Percentiles rank a stretch among this genome's conserved stretches.
These are phyloP conservation scores for Diplocarpon rosae DNA, from an alignment of 2,329 filamentous ascomycete genomes.

Conservation along the genomic window DNA sequence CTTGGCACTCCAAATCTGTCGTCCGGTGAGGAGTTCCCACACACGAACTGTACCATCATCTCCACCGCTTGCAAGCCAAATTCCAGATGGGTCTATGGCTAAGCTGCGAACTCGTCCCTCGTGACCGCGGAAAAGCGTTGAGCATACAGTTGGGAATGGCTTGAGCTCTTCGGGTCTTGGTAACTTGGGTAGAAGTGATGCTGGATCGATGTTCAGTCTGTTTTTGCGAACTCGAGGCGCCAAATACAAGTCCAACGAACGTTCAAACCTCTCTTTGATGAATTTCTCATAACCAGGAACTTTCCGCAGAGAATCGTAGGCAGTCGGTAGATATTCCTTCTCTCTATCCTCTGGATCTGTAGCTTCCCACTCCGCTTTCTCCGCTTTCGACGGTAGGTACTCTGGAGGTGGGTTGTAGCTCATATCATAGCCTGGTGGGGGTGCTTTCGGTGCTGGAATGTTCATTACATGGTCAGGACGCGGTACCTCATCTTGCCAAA, in stretches of 20 bases:
- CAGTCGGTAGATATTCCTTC: slow-evolving; percentile 74
- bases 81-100: slow-evolving; percentile 72
- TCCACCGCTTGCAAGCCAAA: slow-evolving; percentile 82
- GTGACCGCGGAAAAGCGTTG: slow-evolving; percentile 80
- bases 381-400: slow-evolving; percentile 78
- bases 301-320: slow-evolving; percentile 74
- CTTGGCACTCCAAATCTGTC: slow-evolving; percentile 76
- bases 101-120: slow-evolving; percentile 78
- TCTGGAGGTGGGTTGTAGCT: slow-evolving; percentile 94
- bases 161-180: slow-evolving; percentile 87
- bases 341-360: slow-evolving; percentile 84
- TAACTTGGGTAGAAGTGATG: slow-evolving; percentile 82
- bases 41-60: slow-evolving; percentile 88
- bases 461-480: slow-evolving; percentile 84
- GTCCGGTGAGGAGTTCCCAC: slow-evolving; percentile 78
- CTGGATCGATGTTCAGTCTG: slow-evolving; percentile 92
- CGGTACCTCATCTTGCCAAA: slow-evolving; percentile 88
- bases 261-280: slow-evolving; percentile 91
- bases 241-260: slow-evolving; percentile 89
- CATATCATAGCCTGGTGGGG: slow-evolving; percentile 87
- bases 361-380: slow-evolving; percentile 76
- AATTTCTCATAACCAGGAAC: slow-evolving; percentile 86
- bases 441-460: slow-evolving; percentile 83
- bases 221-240: slow-evolving; percentile 87
- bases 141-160: slow-evolving; percentile 85